Base-by-base conservation (phyloP, 2,329 filamentous ascomycete genomes). In the Colletotrichum siamense region DNA sequence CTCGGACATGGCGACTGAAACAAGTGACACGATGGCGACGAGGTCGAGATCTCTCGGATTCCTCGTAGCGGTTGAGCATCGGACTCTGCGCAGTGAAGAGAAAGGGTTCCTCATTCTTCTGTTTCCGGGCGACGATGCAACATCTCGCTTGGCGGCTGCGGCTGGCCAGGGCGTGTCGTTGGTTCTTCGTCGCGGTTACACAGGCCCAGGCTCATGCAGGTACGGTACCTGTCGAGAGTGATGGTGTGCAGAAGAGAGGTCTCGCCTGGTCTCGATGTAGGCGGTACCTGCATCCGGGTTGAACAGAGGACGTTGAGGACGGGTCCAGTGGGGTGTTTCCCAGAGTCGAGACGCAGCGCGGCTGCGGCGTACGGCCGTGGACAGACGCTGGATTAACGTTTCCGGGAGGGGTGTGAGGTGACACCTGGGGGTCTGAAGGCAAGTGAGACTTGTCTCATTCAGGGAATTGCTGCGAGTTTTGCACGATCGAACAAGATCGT, bases 231-330 rank as follows among this genome's bases (percentile, higher is more conserved):
- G 32, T 49, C 44, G 44, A 26, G 30, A 44, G 49, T 24, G 15
- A 49, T 44, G 24, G 69, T 68, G 59, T 64, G 39, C 59, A 59
- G 24, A 49, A 26, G 39, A 24, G 39, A 36, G 52, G 36, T 63
- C 30, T 32, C 18, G 59, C n/a, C 16, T 63, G 32, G 32, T 36
- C 32, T 64, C n/a, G 61, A 39, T 64, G 66, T 65, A 71, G 28
- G 44, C 16, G n/a, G 69, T 73, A 69, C 69, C 73, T 76, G 73
- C 69, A 73, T 76, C 63, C 73, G n/a, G 72, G n/a, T 55, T 39
- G 64, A 26, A 28, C 6, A 63, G 22, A 39, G 18, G 32, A 73
- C 73, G 73, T 76, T 76, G 70, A 59, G 34, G 8, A 64, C 57
- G 63, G 57, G 57, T 30, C 55, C 34, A 13, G 39, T 44, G 32